Evolutionary conservation across 495 filamentous ascomycete species (phyloP).

Genomic region (Hypoxylon trugodes): DNA sequence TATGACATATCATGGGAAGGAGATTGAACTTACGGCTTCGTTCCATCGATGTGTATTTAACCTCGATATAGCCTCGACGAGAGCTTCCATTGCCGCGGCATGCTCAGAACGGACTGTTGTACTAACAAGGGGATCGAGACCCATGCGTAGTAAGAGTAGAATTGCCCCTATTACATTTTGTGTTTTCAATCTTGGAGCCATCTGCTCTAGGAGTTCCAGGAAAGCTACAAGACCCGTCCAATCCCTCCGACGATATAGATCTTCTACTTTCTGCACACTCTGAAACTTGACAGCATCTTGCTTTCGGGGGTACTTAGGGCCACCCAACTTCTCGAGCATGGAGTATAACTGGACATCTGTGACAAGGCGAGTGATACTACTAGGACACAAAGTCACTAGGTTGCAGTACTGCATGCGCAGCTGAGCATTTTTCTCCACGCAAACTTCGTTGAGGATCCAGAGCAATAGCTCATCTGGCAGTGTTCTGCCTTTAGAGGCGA

Average conservation of each 20-base stretch:
- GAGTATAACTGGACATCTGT: constrained; percentile 46
- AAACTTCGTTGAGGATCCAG: constrained; percentile 79
- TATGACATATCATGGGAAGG: constrained; percentile 13
- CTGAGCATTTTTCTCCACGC: constrained; percentile 65
- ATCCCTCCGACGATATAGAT: constrained; percentile 44
- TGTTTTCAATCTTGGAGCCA: constrained; percentile 38
- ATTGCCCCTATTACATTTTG: constrained; percentile 41
- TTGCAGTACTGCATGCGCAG: constrained; percentile 72
- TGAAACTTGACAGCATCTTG: constrained; percentile 27
- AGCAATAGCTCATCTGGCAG: constrained; percentile 75
- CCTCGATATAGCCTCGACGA: constrained; percentile 31
- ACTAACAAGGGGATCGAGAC: constrained; percentile 63
- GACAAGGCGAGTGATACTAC: constrained; percentile 51
- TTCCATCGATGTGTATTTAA: constrained; percentile 32
- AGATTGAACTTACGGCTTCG: constrained; percentile 37
- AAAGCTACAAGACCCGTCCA: constrained; percentile 48
- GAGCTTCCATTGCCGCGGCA: constrained; percentile 36
- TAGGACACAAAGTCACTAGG: constrained; percentile 45
- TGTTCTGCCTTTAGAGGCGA: constrained; percentile 57
- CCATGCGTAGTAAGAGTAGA: constrained; percentile 65
- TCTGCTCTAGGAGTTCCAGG: constrained; percentile 44
- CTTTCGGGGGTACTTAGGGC: constrained; percentile 43
- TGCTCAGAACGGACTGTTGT: constrained; percentile 50
- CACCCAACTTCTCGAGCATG: constrained; percentile 53
- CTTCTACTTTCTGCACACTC: constrained; percentile 28